Conservation (phyloP, 2,329 filamentous ascomycete species). For the Sphaerulina musiva region DNA sequence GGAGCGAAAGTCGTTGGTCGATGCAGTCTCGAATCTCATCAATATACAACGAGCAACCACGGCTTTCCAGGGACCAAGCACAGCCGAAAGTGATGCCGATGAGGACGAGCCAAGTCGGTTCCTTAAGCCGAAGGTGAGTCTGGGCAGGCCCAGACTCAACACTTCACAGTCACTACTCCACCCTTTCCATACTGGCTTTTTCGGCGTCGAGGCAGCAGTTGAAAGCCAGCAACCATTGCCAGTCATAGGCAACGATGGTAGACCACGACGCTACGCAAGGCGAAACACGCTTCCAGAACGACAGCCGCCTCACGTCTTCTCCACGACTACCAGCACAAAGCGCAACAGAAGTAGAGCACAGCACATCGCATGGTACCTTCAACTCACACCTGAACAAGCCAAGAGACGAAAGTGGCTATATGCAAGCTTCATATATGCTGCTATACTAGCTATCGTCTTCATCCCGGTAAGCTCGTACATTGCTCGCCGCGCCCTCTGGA, state of each 20-base stretch:
- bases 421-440: slow-evolving; percentile 67
- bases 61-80: slow-evolving; percentile 22
- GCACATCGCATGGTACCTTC: slow-evolving; percentile 65
- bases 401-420: slow-evolving; percentile 74
- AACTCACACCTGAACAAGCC: slow-evolving; percentile 73
- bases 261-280: slow-evolving; percentile 12
- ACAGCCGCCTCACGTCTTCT: slow-evolving; percentile 8
- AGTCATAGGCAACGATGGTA: slow-evolving; percentile 5
- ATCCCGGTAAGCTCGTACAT: slow-evolving; percentile 67
- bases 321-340: slow-evolving; percentile 5
- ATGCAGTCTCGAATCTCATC: slow-evolving; percentile 36
- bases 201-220: slow-evolving; percentile 22
- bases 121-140: slow-evolving; percentile 18
- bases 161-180: slow-evolving; percentile 17
- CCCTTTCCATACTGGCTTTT: slow-evolving; percentile 13
- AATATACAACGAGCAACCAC: slow-evolving; percentile 29
- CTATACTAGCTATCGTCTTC: slow-evolving; percentile 60
- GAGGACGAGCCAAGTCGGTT: slow-evolving; percentile 35
- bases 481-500: slow-evolving; percentile 57
- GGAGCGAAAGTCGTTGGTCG: slow-evolving; percentile 40
- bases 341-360: slow-evolving; percentile 52
- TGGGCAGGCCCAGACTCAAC: slow-evolving; percentile 20
- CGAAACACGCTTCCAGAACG: slow-evolving; percentile 25
- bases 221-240: slow-evolving; percentile 16
- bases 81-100: slow-evolving; percentile 43